Conservation (phyloP, 441 rosid species). For the Euphorbia schlechtendalii region DNA sequence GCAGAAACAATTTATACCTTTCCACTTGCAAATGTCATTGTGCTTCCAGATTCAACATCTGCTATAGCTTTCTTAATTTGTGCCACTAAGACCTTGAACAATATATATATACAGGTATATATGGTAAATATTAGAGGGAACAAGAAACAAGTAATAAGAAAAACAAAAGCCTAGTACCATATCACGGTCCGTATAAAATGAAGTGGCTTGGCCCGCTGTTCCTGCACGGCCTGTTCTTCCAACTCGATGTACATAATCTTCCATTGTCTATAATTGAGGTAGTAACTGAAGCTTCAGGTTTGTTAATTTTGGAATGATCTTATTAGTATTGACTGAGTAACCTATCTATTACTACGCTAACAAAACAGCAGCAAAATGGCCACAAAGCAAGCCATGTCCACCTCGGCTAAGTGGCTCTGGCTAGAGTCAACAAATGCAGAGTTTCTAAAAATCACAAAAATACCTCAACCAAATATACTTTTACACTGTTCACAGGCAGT, state of each 20-base stretch:
- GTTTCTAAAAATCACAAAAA: neutral
- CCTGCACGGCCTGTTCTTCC: constrained; percentile 97
- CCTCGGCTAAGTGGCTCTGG: neutral
- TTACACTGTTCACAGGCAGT: neutral
- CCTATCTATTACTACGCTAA: constrained; percentile 10
- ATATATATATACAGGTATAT: neutral
- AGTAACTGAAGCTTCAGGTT: constrained; percentile 30
- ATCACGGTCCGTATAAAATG: constrained; percentile 34
- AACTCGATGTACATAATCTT: constrained; percentile 85
- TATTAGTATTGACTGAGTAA: too few relatives aligned
- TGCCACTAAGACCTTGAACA: constrained; percentile 27
- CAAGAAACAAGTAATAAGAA: constrained; percentile 4
- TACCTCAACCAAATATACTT: neutral
- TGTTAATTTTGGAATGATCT: constrained; percentile 17
- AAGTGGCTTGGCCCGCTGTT: constrained; percentile 61
- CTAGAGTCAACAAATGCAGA: neutral
- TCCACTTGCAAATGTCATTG: constrained; percentile 35
- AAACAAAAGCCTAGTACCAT: constrained; percentile 18
- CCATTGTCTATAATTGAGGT: constrained; percentile 40
- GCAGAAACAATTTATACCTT: constrained; percentile 22
- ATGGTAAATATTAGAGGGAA: neutral
- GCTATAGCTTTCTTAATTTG: constrained; percentile 34
- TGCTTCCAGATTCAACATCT: constrained; percentile 32
- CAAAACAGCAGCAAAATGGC: constrained; percentile 3
- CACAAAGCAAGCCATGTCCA: neutral